These are phyloP conservation scores for Metschnikowia reukaufii DNA, from an alignment of 805 yeast genomes.

Conservation along the genomic window DNA sequence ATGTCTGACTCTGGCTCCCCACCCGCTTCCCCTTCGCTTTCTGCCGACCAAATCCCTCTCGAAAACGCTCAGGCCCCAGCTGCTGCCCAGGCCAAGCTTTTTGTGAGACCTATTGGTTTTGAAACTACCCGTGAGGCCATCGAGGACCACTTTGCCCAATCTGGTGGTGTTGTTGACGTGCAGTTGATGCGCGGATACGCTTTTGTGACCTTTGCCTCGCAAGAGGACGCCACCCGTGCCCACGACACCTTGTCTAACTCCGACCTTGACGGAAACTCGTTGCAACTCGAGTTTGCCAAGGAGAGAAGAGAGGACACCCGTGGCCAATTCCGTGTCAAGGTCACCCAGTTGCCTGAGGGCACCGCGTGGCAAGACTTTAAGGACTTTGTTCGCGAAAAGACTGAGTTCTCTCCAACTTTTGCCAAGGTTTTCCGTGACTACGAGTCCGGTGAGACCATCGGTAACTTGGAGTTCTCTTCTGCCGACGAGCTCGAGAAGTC, in stretches of 20 bases:
- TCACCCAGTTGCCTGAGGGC: conserved; percentile 69
- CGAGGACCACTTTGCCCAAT: conserved; percentile 64
- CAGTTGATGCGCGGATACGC: conserved; percentile 82
- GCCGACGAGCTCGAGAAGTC: conserved; percentile 79
- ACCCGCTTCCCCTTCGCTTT: not conserved
- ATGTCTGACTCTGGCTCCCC: conserved; percentile 5
- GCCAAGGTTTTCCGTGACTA: conserved; percentile 51
- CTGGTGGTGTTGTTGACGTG: conserved; percentile 67
- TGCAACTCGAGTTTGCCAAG: conserved; percentile 55
- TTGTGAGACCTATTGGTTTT: conserved; percentile 63
- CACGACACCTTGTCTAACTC: conserved; percentile 45
- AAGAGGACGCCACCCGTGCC: conserved; percentile 53
- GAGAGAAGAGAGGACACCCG: conserved; percentile 59
- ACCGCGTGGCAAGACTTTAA: conserved; percentile 87
- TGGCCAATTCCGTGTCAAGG: conserved; percentile 72
- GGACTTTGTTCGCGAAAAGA: conserved; percentile 83
- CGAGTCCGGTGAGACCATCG: conserved; percentile 45
- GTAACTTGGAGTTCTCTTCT: conserved; percentile 56
- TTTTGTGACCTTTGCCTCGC: conserved; percentile 78
- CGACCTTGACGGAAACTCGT: conserved; percentile 50
- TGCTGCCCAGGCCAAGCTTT: conserved; percentile 27
- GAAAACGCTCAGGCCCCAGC: conserved; percentile 3
- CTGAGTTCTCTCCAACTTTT: conserved; percentile 61
- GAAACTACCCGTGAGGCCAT: conserved; percentile 55
- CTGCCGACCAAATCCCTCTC: not conserved